These are phyloP conservation scores for Erucastrum elatum DNA, from an alignment of 345 rosid genomes.

Conservation along the genomic window DNA sequence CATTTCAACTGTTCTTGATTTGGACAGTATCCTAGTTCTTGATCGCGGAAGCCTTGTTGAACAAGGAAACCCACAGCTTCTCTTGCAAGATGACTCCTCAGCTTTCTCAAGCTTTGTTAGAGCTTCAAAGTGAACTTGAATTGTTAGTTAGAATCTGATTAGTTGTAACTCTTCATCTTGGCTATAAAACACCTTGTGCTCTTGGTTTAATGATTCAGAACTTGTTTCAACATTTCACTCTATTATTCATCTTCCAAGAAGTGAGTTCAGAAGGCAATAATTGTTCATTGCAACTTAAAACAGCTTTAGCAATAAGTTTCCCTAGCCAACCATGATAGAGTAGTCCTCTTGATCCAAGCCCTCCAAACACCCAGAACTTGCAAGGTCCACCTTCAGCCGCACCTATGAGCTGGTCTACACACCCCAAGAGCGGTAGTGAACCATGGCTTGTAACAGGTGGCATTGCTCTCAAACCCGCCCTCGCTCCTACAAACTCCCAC, in stretches of 20 bases:
- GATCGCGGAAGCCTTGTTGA: slow-evolving; percentile 77
- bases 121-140: slow-evolving; percentile 51
- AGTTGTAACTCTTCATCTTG: neutral
- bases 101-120: slow-evolving; percentile 69
- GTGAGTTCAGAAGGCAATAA: slow-evolving; percentile 64
- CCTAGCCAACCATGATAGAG: slow-evolving; percentile 86
- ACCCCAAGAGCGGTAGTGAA: slow-evolving; percentile 79
- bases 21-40: slow-evolving; percentile 75
- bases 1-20: slow-evolving; percentile 70
- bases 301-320: slow-evolving; percentile 68
- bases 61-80: slow-evolving; percentile 68
- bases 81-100: slow-evolving; percentile 55
- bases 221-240: neutral
- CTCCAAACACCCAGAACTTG: slow-evolving; percentile 77
- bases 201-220: neutral
- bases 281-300: slow-evolving; percentile 57
- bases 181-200: neutral
- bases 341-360: slow-evolving; percentile 89
- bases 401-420: slow-evolving; percentile 55
- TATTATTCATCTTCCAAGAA: slow-evolving; percentile 58
- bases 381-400: slow-evolving; percentile 31
- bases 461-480: slow-evolving; percentile 91
- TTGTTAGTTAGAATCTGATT: neutral
- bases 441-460: slow-evolving; percentile 77
- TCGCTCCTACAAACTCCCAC: slow-evolving; percentile 70